A percentile compares a stretch with the other conserved stretches of the same genome.
Evolutionary conservation across 352 stramenopile species (phyloP).

Genomic region (Phytopythium vexans): DNA sequence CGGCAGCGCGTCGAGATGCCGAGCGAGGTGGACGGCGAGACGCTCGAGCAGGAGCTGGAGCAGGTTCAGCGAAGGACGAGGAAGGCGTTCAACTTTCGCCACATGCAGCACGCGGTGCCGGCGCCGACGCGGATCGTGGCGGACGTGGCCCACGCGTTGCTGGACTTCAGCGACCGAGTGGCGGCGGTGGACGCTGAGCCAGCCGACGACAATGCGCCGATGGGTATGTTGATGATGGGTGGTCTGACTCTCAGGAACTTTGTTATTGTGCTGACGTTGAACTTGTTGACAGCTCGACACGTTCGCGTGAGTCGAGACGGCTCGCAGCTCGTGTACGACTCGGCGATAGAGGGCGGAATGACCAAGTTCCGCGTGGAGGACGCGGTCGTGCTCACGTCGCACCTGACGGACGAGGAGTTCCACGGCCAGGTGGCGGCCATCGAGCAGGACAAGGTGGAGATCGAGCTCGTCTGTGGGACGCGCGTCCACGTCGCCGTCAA

Average conservation of each 20-base stretch:
- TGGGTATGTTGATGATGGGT: neutral
- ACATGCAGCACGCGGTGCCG: conserved; percentile 42
- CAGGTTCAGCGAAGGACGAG: conserved; percentile 16
- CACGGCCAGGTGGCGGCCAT: conserved; percentile 47
- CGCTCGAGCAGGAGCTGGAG: conserved; percentile 27
- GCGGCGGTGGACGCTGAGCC: neutral
- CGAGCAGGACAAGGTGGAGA: conserved; percentile 23
- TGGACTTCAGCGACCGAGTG: neutral
- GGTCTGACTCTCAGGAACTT: too few species aligned
- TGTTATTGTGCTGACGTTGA: too few species aligned
- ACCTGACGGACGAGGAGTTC: conserved; percentile 57
- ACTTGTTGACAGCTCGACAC: too few species aligned
- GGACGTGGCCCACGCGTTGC: conserved; percentile 27
- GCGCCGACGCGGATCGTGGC: conserved; percentile 30
- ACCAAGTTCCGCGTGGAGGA: conserved; percentile 44
- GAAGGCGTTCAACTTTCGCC: conserved; percentile 55
- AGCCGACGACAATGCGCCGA: neutral
- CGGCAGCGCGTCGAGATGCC: neutral
- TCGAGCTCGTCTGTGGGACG: conserved; percentile 56
- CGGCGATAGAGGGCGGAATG: neutral
- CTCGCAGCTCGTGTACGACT: conserved; percentile 8
- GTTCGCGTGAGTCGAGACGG: conserved; percentile 7
- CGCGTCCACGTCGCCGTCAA: conserved; percentile 22
- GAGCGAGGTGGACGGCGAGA: conserved; percentile 8
- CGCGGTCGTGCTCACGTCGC: conserved; percentile 47